Percentiles rank a stretch among this genome's conserved stretches.
phyloP scores from a whole-genome alignment of 495 filamentous ascomycete species.

The Penicillium coffeae region DNA sequence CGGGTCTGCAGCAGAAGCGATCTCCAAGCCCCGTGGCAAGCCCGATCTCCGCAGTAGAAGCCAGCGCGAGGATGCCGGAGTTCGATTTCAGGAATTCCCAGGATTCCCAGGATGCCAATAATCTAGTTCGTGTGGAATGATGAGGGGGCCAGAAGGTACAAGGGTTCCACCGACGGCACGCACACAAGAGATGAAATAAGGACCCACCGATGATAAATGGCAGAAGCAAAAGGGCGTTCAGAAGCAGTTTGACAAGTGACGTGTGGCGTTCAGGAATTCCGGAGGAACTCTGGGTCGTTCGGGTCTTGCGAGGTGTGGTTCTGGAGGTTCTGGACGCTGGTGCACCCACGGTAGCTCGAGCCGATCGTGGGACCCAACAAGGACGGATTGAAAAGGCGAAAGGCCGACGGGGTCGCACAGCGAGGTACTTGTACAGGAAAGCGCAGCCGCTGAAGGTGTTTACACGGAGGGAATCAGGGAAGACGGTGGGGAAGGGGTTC shows the following conservation, averaged over 20 bases:
- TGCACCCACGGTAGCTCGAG: constrained; percentile 2
- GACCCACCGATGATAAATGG: not conserved
- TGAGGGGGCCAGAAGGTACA: not conserved
- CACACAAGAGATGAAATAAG: not conserved
- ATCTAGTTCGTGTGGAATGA: not conserved
- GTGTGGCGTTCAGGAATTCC: not conserved
- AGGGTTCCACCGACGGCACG: not conserved
- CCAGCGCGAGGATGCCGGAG: not conserved
- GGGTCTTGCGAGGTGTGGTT: not conserved
- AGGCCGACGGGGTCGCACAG: constrained; percentile 9
- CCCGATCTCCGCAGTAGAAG: not conserved
- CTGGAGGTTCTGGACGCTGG: constrained; percentile 5
- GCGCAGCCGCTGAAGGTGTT: too few relatives aligned
- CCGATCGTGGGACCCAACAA: not conserved
- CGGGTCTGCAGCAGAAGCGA: not conserved
- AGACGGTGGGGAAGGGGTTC: not conserved
- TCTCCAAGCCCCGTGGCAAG: not conserved
- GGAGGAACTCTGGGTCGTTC: not conserved
- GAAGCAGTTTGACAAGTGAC: too few relatives aligned
- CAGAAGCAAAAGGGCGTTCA: too few relatives aligned
- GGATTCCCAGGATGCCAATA: too few relatives aligned
- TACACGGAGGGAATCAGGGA: not conserved
- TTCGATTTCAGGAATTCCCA: not conserved
- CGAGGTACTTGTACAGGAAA: too few relatives aligned
- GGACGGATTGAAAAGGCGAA: constrained; percentile 5